These are phyloP conservation scores for Xylaria nigripes DNA, from an alignment of 495 filamentous ascomycete genomes.

Conservation along the genomic window DNA sequence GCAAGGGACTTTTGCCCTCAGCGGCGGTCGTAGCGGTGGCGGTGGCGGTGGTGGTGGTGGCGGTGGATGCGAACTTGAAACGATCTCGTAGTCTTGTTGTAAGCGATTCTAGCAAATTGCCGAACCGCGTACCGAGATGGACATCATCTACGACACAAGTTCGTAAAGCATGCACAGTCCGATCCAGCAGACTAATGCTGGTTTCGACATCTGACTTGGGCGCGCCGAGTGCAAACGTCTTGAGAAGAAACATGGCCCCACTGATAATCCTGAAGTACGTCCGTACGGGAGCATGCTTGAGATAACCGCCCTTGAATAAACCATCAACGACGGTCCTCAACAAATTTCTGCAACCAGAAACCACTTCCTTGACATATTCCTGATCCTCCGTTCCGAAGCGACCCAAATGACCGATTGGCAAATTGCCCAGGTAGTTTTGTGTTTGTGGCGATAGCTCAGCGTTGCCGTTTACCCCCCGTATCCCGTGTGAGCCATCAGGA, in stretches of 20 bases:
- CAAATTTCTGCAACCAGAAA: slow-evolving; percentile 77
- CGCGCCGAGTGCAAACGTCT: slow-evolving; percentile 89
- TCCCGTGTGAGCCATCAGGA: slow-evolving; percentile 24
- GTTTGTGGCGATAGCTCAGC: slow-evolving; percentile 48
- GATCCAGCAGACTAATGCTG: slow-evolving; percentile 73
- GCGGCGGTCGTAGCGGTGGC: slow-evolving; percentile 25
- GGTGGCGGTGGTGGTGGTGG: slow-evolving; percentile 29
- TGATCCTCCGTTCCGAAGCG: slow-evolving; percentile 54
- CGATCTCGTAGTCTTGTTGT: slow-evolving; percentile 65
- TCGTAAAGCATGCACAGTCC: slow-evolving; percentile 68
- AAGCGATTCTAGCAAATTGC: slow-evolving; percentile 79
- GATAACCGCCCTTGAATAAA: slow-evolving; percentile 70
- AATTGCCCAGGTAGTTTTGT: slow-evolving; percentile 48
- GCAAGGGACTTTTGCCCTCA: slow-evolving; percentile 32
- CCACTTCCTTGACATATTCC: slow-evolving; percentile 79
- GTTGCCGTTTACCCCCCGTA: slow-evolving; percentile 26
- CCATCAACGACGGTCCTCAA: slow-evolving; percentile 75
- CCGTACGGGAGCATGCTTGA: slow-evolving; percentile 85
- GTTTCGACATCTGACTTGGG: slow-evolving; percentile 79
- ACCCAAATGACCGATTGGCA: slow-evolving; percentile 48
- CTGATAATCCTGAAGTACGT: slow-evolving; percentile 93
- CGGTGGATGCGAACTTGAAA: slow-evolving; percentile 55
- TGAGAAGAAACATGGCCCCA: slow-evolving; percentile 87
- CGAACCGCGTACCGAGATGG: slow-evolving; percentile 87
- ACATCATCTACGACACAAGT: slow-evolving; percentile 91